Evolutionary conservation across 2,329 filamentous ascomycete species (phyloP).

Genomic region (Colletotrichum tropicicola): DNA sequence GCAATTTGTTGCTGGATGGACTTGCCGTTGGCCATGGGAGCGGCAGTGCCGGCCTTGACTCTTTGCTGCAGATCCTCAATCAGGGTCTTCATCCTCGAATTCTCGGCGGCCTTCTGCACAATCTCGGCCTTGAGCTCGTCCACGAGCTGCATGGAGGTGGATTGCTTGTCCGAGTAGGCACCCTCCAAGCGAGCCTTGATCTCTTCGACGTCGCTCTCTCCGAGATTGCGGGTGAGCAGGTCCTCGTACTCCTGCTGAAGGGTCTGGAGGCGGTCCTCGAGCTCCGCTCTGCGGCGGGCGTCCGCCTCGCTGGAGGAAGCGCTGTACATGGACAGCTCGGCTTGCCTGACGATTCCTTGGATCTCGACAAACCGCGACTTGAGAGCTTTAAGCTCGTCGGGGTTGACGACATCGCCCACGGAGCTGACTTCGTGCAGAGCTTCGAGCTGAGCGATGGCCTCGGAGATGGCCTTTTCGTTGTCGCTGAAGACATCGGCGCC

Average conservation of each 20-base stretch:
- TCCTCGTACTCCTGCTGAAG: conserved; percentile 88
- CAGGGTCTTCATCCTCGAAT: conserved; percentile 80
- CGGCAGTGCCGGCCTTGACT: conserved; percentile 68
- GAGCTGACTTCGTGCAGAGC: conserved; percentile 79
- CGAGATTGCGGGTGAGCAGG: conserved; percentile 80
- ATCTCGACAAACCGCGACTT: conserved; percentile 85
- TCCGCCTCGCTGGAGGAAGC: conserved; percentile 70
- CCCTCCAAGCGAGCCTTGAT: conserved; percentile 83
- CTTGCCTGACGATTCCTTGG: conserved; percentile 91
- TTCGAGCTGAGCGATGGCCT: conserved; percentile 86
- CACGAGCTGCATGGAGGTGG: conserved; percentile 76
- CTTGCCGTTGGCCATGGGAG: conserved; percentile 81
- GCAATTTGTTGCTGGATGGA: conserved; percentile 97
- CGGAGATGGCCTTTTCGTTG: conserved; percentile 86
- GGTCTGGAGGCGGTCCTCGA: conserved; percentile 78
- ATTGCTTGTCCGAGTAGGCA: conserved; percentile 79
- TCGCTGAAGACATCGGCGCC: conserved; percentile 93
- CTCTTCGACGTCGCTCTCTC: conserved; percentile 82
- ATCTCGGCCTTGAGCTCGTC: conserved; percentile 83
- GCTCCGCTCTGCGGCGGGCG: conserved; percentile 75
- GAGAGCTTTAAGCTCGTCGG: conserved; percentile 82
- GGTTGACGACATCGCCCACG: conserved; percentile 80
- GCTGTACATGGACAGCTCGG: conserved; percentile 85
- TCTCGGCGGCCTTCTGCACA: conserved; percentile 80
- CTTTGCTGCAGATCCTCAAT: conserved; percentile 83